Base-by-base conservation (phyloP, 768 basidiomycete species). In the Termitomyces sp. region DNA sequence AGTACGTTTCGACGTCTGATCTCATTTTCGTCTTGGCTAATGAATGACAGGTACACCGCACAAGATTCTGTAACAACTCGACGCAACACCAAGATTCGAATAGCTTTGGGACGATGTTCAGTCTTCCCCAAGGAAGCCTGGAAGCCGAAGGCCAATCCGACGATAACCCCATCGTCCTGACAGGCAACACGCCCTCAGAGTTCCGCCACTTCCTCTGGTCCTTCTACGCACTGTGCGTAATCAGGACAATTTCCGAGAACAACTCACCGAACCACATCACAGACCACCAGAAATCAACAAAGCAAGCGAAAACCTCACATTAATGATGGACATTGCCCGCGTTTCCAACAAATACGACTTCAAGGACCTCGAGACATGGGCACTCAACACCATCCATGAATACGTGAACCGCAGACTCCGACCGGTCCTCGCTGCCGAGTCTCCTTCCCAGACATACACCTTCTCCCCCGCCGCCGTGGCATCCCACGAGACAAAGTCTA, bases 171-270 rank as follows among this genome's bases (percentile, higher is more conserved):
- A 80, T 92, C 36, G 60, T 82, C 32, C 75, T 91, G 33, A 68
- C 70, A 2, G 88, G 88, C 0, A 86, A 90, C 59, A 82, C 80
- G 0, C 76, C 79, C 9, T 70, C 77, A 3, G 86, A 90, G 67
- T 91, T 92, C 66, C 78, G 80, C 50, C 79, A 86, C 66, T 87
- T 92, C 63, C 77, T 92, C 33, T 88, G 85, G 85, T 83, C 83
- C 1, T 69, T 90, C n/a, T 90, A 91, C 63, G 86, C 88, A 7
- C 65, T 87, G 88, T 89, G 64, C 71, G 87, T 68, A 6, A 38
- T 20, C 43, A 20, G 22, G 22, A 24, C 41, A 18, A 22, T 30
- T 48, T 18, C 20, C 43, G 11, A 32, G 9, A 26, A 28, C 52
- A 20, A 43, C 28, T 53, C 18, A 60, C 38, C 20, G 13, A 52